A percentile compares a stretch with the other conserved stretches of the same genome.
Evolutionary conservation across 257 asterid species (phyloP).

Genomic region (Prunella vulgaris): DNA sequence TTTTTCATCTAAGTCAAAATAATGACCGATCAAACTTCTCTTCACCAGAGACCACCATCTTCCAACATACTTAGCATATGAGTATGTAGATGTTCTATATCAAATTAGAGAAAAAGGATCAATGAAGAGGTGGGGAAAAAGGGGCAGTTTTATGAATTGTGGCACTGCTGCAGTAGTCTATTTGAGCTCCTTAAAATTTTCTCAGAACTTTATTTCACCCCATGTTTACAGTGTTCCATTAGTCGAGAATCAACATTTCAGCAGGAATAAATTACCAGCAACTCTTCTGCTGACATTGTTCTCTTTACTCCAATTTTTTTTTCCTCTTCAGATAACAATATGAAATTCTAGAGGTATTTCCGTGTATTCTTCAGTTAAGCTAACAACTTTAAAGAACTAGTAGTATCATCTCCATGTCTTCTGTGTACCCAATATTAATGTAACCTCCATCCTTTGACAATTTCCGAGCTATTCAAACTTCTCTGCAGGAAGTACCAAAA

Average conservation of each 20-base stretch:
- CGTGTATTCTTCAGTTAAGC: neutral
- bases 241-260: too few relatives aligned
- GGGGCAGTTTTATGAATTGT: neutral
- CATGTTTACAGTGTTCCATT: neutral
- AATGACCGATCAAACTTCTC: neutral
- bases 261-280: too few relatives aligned
- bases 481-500: neutral
- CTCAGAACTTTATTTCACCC: neutral
- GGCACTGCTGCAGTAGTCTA: neutral
- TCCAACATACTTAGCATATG: neutral
- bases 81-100: neutral
- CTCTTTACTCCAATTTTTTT: neutral
- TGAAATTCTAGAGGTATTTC: neutral
- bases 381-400: neutral
- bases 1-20: neutral
- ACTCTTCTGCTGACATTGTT: too few relatives aligned
- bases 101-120: neutral
- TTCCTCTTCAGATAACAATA: neutral
- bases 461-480: neutral
- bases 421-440: too few relatives aligned
- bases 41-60: neutral
- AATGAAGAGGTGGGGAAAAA: neutral
- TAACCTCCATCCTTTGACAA: neutral
- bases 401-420: neutral
- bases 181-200: neutral